Evolutionary conservation across 2,329 filamentous ascomycete genomes (phyloP), one percentile per base, ranked within the genome.

Genomic region (Fusarium annulatum): DNA sequence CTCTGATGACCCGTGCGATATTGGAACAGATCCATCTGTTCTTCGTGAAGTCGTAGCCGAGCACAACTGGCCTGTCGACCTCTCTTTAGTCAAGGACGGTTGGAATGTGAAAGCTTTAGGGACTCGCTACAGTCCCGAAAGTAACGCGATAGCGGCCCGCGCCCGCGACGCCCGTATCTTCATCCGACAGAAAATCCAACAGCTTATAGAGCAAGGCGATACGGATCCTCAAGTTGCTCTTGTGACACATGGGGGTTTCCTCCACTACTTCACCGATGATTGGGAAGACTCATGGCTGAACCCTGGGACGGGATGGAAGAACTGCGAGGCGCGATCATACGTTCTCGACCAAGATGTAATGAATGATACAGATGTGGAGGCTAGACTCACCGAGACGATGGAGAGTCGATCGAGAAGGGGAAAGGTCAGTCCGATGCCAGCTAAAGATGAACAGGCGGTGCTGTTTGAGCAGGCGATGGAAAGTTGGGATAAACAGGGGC

Each of bases 201-300:
- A 48, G 8, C 10, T 48, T 9, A 30, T 30, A 4, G 14, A 16
- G 14, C 45, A 30, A 48, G 45, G 45, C 9, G 26, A 48, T 30
- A 16, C 26, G 7, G 19, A 49, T 16, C 46, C 46, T 30, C 28
- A 49, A n/a, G 28, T 49, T n/a, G 19, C 46, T 30, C 46, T 49
- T 3, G 46, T 30, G 21, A 49, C 28, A n/a, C 46, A 49, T 7
- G 46, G 46, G 2, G 46, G 46, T 4, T 49, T 49, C 10, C 5
- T 49, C 1, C 46, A n/a, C 46, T n/a, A 49, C 15, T 49, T 49
- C 14, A 7, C 46, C 7, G 28, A 49, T 30, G 46, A 49, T 5
- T 49, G 46, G 46, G 46, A 49, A 10, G 46, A 49, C 15, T 49
- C 46, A 49, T 49, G 46, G 46, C 5, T 49, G 46, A 49, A 49